Base-by-base conservation (phyloP, 2,329 filamentous ascomycete species). In the Karstenula rhodostoma region DNA sequence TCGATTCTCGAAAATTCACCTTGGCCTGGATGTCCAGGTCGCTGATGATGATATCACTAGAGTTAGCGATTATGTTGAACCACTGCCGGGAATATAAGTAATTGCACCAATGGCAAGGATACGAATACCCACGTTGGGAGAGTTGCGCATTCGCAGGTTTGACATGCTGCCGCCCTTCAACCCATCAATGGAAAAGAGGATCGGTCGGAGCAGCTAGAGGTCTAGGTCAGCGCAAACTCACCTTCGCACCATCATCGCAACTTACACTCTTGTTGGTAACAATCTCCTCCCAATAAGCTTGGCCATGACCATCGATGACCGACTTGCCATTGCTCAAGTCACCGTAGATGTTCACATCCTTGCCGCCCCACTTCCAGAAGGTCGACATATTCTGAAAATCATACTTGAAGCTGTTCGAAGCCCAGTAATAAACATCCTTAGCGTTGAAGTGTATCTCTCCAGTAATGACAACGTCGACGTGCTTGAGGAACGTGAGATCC, bases 51-150 rank as follows among this genome's bases (percentile, higher is more conserved):
- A 44, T 44, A 23, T 90, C 83, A 5, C 82, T 85, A 43, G 86
- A 88, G 70, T 91, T 90, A 43, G 86, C 86, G 22, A 91, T 83
- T n/a, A 90, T 81, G 57, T 88, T 88, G 76, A 87, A 89, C 82
- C 85, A 90, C 73, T 87, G 79, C 42, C 42, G 19, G 1, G 10
- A 1, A 44, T 44, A 1, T 44, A 2, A 23, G 42, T 44, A 23
- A 12, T 10, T 13, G 10, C 19, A 23, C 4, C n/a, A 44, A 44
- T 23, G 7, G 6, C 1, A 22, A 15, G 19, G 42, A 12, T 22
- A 4, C 4, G 42, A 7, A 13, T 22, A 22, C 42, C 23, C 12
- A 44, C 42, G 7, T 44, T 44, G 10, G 83, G 82, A 3, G 85
- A 85, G 74, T 90, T 88, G 53, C 85, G 79, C 73, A 90, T 80